phyloP scores from a whole-genome alignment of 1,139 yeast species.

The Lipomyces yarrowii region DNA sequence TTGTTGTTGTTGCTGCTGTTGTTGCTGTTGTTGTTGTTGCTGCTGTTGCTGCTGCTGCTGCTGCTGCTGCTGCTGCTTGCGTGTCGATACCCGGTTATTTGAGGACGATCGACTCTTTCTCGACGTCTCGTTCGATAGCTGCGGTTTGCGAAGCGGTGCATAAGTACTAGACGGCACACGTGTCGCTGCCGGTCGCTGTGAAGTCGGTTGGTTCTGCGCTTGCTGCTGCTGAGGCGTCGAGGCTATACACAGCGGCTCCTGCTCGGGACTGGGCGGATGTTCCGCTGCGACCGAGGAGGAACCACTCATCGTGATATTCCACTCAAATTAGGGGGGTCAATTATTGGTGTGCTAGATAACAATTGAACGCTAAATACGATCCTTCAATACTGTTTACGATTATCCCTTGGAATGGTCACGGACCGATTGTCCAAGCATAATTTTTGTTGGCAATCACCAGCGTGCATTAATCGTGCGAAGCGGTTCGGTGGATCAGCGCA shows the following conservation, averaged over 20 bases:
- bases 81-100: conserved; percentile 9
- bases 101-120: conserved; percentile 26
- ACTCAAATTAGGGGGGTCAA: background rate
- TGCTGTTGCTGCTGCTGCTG: background rate
- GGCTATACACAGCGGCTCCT: background rate
- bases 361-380: background rate
- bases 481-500: background rate
- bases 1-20: background rate
- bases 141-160: conserved; percentile 38
- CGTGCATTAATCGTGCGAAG: background rate
- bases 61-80: conserved; percentile 7
- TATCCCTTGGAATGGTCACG: background rate
- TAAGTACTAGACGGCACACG: conserved; percentile 39
- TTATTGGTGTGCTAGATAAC: background rate
- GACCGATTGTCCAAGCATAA: background rate
- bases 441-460: background rate
- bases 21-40: conserved; percentile 1
- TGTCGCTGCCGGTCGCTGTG: conserved; percentile 30
- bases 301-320: background rate
- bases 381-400: background rate
- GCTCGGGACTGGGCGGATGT: background rate
- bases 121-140: conserved; percentile 6
- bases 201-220: background rate
- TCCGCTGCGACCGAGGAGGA: background rate
- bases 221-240: background rate